Conservation (phyloP, 208 protist species). For the Trypanosoma vivax region DNA sequence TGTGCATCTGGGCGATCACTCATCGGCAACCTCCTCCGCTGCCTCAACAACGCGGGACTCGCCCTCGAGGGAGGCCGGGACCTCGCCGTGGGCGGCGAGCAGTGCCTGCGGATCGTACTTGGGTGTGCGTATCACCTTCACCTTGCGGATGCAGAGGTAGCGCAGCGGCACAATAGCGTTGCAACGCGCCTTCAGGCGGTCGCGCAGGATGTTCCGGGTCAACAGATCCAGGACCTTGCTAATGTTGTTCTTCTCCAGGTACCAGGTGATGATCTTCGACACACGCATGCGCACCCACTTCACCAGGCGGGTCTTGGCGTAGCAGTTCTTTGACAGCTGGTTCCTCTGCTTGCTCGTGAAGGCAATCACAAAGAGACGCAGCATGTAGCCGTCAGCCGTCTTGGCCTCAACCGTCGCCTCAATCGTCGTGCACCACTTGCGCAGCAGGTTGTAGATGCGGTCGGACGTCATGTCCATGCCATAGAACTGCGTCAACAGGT, state of each 20-base stretch:
- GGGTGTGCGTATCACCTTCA: conserved; percentile 95
- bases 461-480: conserved; percentile 98
- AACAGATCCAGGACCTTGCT: conserved; percentile 94
- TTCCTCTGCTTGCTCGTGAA: conserved; percentile 95
- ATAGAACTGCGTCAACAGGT: conserved; percentile 98
- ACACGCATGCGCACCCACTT: conserved; percentile 93
- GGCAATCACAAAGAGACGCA: conserved; percentile 97
- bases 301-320: conserved; percentile 95
- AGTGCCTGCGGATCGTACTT: conserved; percentile 94
- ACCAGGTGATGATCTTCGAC: conserved; percentile 91
- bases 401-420: conserved; percentile 93
- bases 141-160: conserved; percentile 98
- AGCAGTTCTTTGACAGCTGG: conserved; percentile 96
- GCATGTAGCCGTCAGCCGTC: conserved; percentile 95
- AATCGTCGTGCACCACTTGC: conserved; percentile 99
- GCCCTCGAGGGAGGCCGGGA: conserved; percentile 77
- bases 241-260: conserved; percentile 85
- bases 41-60: conserved; percentile 69
- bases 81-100: conserved; percentile 86
- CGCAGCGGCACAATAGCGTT: conserved; percentile 95
- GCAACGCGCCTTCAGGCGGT: conserved; percentile 93
- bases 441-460: conserved; percentile 95
- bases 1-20: background rate
- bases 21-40: conserved; percentile 38
- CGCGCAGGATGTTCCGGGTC: conserved; percentile 91